phyloP scores from a whole-genome alignment of 2,329 filamentous ascomycete species.

The Fusarium metavorans region DNA sequence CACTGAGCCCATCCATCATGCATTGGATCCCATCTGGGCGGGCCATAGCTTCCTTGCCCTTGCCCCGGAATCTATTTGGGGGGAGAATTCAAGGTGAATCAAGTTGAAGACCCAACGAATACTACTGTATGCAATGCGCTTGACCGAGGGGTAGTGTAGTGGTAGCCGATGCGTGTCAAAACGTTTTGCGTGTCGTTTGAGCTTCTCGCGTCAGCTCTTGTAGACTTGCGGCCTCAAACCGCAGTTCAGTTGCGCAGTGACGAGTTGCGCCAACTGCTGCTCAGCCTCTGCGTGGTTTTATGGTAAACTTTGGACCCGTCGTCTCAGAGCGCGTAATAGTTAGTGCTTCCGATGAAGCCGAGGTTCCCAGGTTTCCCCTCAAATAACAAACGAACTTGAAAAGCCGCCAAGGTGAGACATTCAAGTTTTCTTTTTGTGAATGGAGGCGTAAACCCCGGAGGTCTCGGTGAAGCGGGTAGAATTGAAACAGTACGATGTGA shows the following conservation, averaged over 20 bases:
- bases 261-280: neutral
- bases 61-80: constrained; percentile 20
- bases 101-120: constrained; percentile 15
- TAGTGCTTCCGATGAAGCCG: constrained; percentile 3
- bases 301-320: neutral
- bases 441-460: constrained; percentile 3
- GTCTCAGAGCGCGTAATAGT: neutral
- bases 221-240: neutral
- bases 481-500: constrained; percentile 12
- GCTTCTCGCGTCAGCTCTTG: neutral
- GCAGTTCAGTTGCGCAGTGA: neutral
- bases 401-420: neutral
- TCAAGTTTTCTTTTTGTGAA: constrained; percentile 4
- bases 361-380: neutral
- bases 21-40: constrained; percentile 12
- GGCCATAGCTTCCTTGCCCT: constrained; percentile 37
- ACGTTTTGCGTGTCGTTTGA: neutral
- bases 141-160: neutral
- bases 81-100: constrained; percentile 6
- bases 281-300: neutral
- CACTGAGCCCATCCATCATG: constrained; percentile 14
- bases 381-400: neutral
- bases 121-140: constrained; percentile 1
- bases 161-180: constrained; percentile 1
- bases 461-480: constrained; percentile 1